Conservation (phyloP, 805 yeast species). For the Metahyphopichia silvanorum region DNA sequence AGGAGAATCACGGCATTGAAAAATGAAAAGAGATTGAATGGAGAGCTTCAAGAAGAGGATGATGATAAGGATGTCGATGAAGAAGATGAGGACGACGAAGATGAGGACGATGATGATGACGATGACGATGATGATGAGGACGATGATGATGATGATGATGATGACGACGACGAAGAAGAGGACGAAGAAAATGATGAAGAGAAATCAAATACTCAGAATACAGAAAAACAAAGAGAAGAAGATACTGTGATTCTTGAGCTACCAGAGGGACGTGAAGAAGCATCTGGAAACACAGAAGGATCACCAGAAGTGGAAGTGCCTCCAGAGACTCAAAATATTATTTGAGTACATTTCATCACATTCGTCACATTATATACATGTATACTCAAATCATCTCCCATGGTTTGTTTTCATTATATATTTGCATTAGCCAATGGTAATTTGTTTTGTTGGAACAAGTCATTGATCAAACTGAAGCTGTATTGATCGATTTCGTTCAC, state of each 20-base stretch:
- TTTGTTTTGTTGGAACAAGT: too few relatives aligned
- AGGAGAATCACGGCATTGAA: slow-evolving; percentile 28
- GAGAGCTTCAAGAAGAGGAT: slow-evolving; percentile 14
- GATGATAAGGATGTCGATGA: slow-evolving; percentile 29
- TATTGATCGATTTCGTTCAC: too few relatives aligned
- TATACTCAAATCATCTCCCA: too few relatives aligned
- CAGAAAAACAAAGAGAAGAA: slow-evolving; percentile 3
- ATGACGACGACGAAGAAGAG: slow-evolving; percentile 20
- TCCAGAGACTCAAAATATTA: too few relatives aligned
- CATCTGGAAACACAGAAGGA: too few relatives aligned
- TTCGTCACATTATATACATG: too few relatives aligned
- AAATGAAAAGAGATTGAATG: slow-evolving; percentile 16
- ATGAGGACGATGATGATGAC: slow-evolving; percentile 34
- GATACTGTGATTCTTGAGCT: not conserved
- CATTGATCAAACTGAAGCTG: too few relatives aligned
- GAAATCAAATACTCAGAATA: not conserved
- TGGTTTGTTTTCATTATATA: too few relatives aligned
- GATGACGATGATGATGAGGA: slow-evolving; percentile 38
- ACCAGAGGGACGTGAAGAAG: not conserved
- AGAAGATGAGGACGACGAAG: slow-evolving; percentile 37
- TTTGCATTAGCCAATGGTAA: too few relatives aligned
- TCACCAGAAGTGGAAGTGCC: too few relatives aligned
- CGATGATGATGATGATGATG: slow-evolving; percentile 35
- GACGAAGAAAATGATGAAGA: not conserved
- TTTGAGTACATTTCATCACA: too few relatives aligned